Evolutionary conservation across 2,329 filamentous ascomycete genomes (phyloP), one percentile per base, ranked within the genome.

Genomic region (Pseudohalonectria lignicola): DNA sequence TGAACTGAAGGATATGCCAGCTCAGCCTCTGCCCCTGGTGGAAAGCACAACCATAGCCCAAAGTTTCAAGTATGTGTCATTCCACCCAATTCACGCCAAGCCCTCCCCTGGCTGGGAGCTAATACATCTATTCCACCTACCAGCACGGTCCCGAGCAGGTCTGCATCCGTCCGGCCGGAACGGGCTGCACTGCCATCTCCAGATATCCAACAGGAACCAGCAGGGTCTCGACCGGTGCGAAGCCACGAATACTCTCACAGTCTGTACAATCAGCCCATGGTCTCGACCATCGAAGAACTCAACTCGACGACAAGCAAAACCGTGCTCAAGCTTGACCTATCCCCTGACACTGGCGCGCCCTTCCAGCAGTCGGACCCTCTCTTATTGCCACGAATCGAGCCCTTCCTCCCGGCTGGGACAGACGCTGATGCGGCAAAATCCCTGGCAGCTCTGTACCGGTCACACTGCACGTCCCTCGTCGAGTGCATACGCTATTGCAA

Each of bases 401-500:
- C 75, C 5, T 94, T 87, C 53, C 67, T 94, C 3, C 88, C 90
- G 1, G 62, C 64, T 3, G 82, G 84, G 40, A 94, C 88, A 6
- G 92, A 98, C 55, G 67, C 74, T 1, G 90, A 96, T 53, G 82
- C 87, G 7, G 88, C 87, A 19, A 84, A 84, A 50, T 88, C 87
- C 4, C 67, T 98, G 17, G 77, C 79, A 28, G 88, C 90, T 4
- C 70, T 96, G 18, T 98, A 98, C 55, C 79, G 87, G 36, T 92
- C 90, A 3, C 90, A 96, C 55, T 94, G 88, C 56, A 95, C 92
- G 12, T 95, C 88, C 1, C 72, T 98, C 5, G 83, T 98, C 23
- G 92, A 98, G 59, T 90, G 86, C 49, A 87, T 98, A 44, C 83
- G 92, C 21, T 96, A 86, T 57, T 95, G 90, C 69, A 93, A 92